Evolutionary conservation across 1,284 basidiomycete species (phyloP).

Genomic region (Ceratobasidium sp.): DNA sequence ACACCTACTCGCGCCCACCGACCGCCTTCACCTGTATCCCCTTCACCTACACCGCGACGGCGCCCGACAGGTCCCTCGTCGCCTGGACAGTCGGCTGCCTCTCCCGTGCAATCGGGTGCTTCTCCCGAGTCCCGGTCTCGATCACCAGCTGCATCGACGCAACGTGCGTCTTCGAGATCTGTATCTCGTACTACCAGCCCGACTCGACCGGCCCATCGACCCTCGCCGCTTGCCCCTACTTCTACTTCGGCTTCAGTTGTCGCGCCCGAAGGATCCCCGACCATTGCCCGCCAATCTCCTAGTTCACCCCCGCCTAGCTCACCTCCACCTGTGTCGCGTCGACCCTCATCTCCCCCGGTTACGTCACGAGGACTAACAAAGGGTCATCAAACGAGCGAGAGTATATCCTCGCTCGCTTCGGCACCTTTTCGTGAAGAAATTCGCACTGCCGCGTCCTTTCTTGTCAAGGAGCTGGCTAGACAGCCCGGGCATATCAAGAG

Average conservation of each 20-base stretch:
- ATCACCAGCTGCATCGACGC: slow-evolving; percentile 43
- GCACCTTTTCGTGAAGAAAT: slow-evolving; percentile 66
- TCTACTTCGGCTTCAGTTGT: slow-evolving; percentile 51
- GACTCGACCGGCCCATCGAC: slow-evolving; percentile 55
- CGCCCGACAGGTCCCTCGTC: slow-evolving; percentile 40
- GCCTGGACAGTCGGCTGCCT: too few relatives aligned
- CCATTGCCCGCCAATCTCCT: slow-evolving; percentile 15
- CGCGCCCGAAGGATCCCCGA: not conserved
- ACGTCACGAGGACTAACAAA: slow-evolving; percentile 20
- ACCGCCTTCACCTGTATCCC: slow-evolving; percentile 20
- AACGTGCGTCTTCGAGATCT: slow-evolving; percentile 27
- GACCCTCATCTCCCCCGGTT: slow-evolving; percentile 54
- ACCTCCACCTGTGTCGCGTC: slow-evolving; percentile 64
- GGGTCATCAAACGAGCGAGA: slow-evolving; percentile 55
- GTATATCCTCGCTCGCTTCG: slow-evolving; percentile 9
- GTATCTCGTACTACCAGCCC: slow-evolving; percentile 61
- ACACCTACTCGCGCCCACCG: slow-evolving; percentile 25
- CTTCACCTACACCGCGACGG: slow-evolving; percentile 36
- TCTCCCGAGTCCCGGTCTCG: slow-evolving; percentile 67
- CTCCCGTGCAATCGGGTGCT: too few relatives aligned
- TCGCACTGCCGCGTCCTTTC: slow-evolving; percentile 69
- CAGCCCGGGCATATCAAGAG: slow-evolving; percentile 64
- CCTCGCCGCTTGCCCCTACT: slow-evolving; percentile 62
- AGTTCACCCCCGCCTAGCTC: slow-evolving; percentile 54
- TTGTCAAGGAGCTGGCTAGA: slow-evolving; percentile 74